Evolutionary conservation across 352 stramenopile genomes (phyloP), one percentile per base, ranked within the genome.

Genomic region (Globisporangium uncinulatum): DNA sequence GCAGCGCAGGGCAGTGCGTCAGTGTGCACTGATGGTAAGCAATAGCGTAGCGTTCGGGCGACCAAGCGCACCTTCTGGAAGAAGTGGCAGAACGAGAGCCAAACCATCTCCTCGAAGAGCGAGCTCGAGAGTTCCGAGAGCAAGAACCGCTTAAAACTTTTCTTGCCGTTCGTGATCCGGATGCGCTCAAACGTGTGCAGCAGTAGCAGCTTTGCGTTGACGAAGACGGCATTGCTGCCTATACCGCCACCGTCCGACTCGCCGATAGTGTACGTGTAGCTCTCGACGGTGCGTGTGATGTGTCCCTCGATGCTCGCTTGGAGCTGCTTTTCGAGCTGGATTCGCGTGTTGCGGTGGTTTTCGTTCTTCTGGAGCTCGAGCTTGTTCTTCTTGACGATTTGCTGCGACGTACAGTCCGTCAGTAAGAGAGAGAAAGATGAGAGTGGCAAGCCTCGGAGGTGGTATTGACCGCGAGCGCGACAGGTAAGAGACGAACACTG

Each of bases 41-140:
- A 50, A 44, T 9, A 39, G 29, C 17, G 45, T 20, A 29, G 14
- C 36, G 37, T 10, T 9, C 11, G 4, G 19, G 48, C 20, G 48
- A 54, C 13, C 32, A 60, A 42, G 20, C 20, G 4, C 57, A 83
- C 76, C 51, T 67, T 85, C 56, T 96, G 87, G 70, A 92, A 96
- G 55, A 96, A 95, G 32, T 91, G 83, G 60, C 82, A 94, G 65
- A 95, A 93, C 2, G 79, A 73, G 34, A 94, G 80, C 87, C 87
- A 96, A 46, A 94, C 96, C 9, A 96, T 59, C 48, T 95, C 86
- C 39, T 95, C 87, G 56, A 93, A 96, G 34, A 95, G 73, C 37
- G 76, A 60, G 47, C 83, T 82, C 32, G 79, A 92, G 37, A 92
- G 53, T 17, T 93, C 75, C 8, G 76, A 89, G 24, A 92, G 66